phyloP scores from a whole-genome alignment of 331 rosid genomes.

The Telfairia occidentalis region DNA sequence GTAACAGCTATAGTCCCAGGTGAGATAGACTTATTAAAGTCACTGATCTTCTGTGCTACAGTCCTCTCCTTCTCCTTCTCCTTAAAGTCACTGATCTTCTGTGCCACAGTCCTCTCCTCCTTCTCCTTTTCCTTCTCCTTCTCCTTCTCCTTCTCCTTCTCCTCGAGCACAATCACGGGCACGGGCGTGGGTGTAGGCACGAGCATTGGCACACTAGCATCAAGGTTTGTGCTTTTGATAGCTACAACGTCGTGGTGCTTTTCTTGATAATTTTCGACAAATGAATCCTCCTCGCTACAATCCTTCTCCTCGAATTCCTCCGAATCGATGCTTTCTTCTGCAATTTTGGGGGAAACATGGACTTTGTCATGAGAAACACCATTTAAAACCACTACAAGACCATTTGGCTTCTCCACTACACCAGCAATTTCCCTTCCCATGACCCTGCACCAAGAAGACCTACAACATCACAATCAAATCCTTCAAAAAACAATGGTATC shows the following conservation, averaged over 20 bases:
- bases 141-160: too few relatives aligned
- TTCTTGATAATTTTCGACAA: not conserved
- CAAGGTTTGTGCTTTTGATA: constrained; percentile 1
- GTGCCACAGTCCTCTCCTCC: constrained; percentile 6
- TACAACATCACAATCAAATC: not conserved
- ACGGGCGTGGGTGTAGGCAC: not conserved
- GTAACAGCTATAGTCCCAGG: constrained; percentile 5
- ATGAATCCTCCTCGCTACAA: not conserved
- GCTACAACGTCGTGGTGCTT: not conserved
- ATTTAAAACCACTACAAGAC: not conserved
- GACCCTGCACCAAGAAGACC: constrained; percentile 7
- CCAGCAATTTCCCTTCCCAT: constrained; percentile 18
- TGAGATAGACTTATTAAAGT: constrained; percentile 5
- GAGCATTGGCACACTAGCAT: not conserved
- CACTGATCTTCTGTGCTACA: constrained; percentile 13
- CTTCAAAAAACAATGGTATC: not conserved
- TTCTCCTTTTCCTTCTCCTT: not conserved
- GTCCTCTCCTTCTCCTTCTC: not conserved
- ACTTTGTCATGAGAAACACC: constrained; percentile 3
- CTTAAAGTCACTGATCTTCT: constrained; percentile 9
- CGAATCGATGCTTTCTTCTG: not conserved
- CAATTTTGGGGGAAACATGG: not conserved
- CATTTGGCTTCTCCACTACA: constrained; percentile 9
- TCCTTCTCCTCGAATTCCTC: constrained; percentile 9
- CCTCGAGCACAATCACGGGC: too few relatives aligned